Evolutionary conservation across 371 early-diverging fungal genomes (phyloP).

Genomic region (Mucor circinelloides): DNA sequence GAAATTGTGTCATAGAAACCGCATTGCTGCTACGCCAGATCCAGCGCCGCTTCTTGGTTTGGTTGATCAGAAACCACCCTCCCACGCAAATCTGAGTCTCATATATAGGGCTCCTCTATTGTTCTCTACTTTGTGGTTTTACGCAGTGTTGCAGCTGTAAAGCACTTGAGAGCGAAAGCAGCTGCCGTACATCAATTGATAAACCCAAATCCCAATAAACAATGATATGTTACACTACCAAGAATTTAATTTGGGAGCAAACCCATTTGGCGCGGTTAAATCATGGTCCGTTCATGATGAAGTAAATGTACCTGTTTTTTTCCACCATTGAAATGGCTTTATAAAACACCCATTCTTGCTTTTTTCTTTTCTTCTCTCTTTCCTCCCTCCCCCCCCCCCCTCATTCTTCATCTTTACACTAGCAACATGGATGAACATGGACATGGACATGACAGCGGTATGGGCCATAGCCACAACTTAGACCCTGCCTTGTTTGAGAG

Average conservation of each 20-base stretch:
- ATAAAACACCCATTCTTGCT: background rate
- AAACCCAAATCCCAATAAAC: background rate
- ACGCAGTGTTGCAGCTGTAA: background rate
- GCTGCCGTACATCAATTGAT: background rate
- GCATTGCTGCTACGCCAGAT: background rate
- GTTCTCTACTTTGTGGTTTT: too few species aligned
- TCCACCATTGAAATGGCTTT: background rate
- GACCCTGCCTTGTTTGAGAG: constrained; percentile 40
- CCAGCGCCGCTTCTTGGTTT: background rate
- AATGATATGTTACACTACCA: background rate
- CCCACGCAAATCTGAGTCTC: background rate
- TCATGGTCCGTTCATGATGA: background rate
- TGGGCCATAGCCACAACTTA: constrained; percentile 46
- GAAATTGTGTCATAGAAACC: constrained; percentile 1
- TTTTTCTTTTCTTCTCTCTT: background rate
- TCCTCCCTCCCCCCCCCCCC: background rate
- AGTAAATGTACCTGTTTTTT: background rate
- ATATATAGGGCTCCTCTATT: background rate
- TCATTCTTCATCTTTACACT: background rate
- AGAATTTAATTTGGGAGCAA: constrained; percentile 1
- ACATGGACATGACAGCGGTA: constrained; percentile 27
- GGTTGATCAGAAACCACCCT: background rate
- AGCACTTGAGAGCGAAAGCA: background rate
- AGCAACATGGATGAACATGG: constrained; percentile 8
- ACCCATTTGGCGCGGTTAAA: background rate